phyloP scores from a whole-genome alignment of 2,329 filamentous ascomycete genomes.

The Trichothecium sympodiale region DNA sequence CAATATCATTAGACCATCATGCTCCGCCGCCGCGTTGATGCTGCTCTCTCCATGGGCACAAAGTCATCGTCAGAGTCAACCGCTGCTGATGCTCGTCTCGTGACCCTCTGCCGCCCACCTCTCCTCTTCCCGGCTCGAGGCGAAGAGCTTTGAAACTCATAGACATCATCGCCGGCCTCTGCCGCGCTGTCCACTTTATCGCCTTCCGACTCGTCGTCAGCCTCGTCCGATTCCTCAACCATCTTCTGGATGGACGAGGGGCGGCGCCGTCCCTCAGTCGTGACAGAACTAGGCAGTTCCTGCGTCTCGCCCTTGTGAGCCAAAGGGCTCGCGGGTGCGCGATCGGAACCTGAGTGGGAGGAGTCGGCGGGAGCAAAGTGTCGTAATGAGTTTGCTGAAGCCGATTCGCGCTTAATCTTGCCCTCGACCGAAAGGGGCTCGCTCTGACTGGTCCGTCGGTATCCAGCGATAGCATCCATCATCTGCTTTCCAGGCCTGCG shows the following conservation, averaged over 20 bases:
- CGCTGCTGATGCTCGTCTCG: slow-evolving; percentile 23
- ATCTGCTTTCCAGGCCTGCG: slow-evolving; percentile 66
- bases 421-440: slow-evolving; percentile 15
- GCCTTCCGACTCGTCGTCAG: slow-evolving; percentile 7
- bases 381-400: slow-evolving; percentile 14
- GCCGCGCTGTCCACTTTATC: slow-evolving; percentile 9
- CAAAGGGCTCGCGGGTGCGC: slow-evolving; percentile 27
- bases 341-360: slow-evolving; percentile 9
- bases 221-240: slow-evolving; percentile 7
- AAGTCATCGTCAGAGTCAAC: slow-evolving; percentile 21
- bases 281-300: slow-evolving; percentile 19
- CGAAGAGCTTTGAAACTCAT: slow-evolving; percentile 42
- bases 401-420: slow-evolving; percentile 22
- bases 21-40: slow-evolving; percentile 37
- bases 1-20: slow-evolving; percentile 43
- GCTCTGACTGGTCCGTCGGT: slow-evolving; percentile 28
- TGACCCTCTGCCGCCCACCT: slow-evolving; percentile 10
- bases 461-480: slow-evolving; percentile 58
- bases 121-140: slow-evolving; percentile 22
- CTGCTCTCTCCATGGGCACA: slow-evolving; percentile 14
- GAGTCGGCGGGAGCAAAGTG: slow-evolving; percentile 10
- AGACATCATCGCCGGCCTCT: slow-evolving; percentile 32
- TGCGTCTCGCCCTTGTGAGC: slow-evolving; percentile 23
- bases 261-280: slow-evolving; percentile 29
- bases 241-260: slow-evolving; percentile 17